Conservation (phyloP, 2,329 filamentous ascomycete genomes). For the Cercospora citrullina region DNA sequence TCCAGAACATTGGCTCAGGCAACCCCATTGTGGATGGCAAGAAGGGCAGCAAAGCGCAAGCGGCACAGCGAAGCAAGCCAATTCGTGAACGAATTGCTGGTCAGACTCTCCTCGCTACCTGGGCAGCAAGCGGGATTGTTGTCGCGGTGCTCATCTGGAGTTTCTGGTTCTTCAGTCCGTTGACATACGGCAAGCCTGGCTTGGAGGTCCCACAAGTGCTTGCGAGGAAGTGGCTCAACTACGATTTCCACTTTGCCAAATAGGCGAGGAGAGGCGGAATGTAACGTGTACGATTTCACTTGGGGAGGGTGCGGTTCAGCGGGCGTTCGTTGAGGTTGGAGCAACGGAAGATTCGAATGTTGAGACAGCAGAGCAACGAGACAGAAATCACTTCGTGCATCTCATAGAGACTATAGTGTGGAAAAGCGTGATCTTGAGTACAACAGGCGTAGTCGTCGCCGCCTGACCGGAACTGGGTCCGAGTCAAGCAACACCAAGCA, state of each 20-base stretch:
- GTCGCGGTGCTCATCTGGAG: constrained; percentile 67
- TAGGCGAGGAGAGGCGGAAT: constrained; percentile 42
- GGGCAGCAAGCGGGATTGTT: constrained; percentile 75
- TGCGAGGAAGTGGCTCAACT: constrained; percentile 90
- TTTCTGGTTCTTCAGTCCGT: constrained; percentile 90
- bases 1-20: constrained; percentile 52
- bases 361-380: constrained; percentile 6
- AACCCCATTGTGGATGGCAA: constrained; percentile 41
- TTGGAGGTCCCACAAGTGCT: constrained; percentile 75
- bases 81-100: constrained; percentile 77
- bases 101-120: constrained; percentile 74
- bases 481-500: background rate
- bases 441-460: background rate
- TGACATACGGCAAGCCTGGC: constrained; percentile 94
- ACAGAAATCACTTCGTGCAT: constrained; percentile 3
- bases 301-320: constrained; percentile 7
- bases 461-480: background rate
- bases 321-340: constrained; percentile 11
- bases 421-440: background rate
- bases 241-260: constrained; percentile 98
- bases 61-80: constrained; percentile 61
- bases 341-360: background rate
- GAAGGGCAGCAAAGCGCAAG: constrained; percentile 39
- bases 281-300: constrained; percentile 8
- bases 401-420: background rate